Base-by-base conservation (phyloP, 2,329 filamentous ascomycete genomes). In the Fusarium veterinarium region DNA sequence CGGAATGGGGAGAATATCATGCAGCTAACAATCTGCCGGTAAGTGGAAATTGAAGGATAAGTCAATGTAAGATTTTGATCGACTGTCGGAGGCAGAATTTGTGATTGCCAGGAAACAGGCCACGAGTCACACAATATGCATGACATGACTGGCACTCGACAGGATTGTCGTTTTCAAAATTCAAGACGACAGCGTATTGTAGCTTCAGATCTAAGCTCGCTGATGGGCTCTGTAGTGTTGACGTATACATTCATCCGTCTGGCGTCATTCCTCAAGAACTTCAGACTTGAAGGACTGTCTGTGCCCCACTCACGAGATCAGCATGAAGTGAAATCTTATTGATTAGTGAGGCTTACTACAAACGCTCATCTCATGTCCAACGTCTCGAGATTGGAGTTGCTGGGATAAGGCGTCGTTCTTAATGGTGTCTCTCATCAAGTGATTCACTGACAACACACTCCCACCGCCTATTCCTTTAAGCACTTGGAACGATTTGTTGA, bases 391-490 rank as follows among this genome's bases (percentile, higher is more conserved):
- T 67, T 60, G 48, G 37, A 52, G 62, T 45, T 37, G 48, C 51
- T 28, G 56, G 60, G 51, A 49, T 46, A 53, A 40, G 17, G 31
- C 31, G 35, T 25, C 46, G 45, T 57, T 42, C 16, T 62, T 41
- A 23, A 41, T 65, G 41, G 31, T 63, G 48, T 33, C n/a, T 64
- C 31, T 63, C 17, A 16, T 51, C 38, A 44, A 38, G 31, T 44
- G 25, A 41, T 69, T 44, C 49, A 38, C 40, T 61, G 33, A 49
- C 35, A 46, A 56, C 35, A 56, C 59, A 55, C 59, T 74, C 72
- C 73, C 68, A 74, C 73, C 71, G 71, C 65, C 62, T 60, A 62
- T 69, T 74, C 49, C 58, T 67, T 41, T 75, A 76, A 67, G 69
- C 75, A 71, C 75, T 60, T 76, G 68, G 69, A 56, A 60, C 60